These are phyloP conservation scores for Botrytis galanthina DNA, from an alignment of 2,329 filamentous ascomycete genomes.

Conservation along the genomic window DNA sequence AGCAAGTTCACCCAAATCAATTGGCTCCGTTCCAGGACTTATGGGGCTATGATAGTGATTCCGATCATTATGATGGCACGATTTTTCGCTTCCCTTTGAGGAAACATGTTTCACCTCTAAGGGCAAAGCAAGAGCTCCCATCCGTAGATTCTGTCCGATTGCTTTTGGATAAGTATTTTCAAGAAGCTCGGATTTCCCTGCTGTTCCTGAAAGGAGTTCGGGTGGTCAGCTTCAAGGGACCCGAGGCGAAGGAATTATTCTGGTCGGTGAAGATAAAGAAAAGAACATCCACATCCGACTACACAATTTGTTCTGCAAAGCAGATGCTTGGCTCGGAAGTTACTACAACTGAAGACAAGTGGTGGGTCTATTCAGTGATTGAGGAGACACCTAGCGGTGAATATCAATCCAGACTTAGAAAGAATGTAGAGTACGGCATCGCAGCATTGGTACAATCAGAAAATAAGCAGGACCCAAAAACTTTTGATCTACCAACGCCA, in stretches of 20 bases:
- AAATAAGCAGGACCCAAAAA: neutral
- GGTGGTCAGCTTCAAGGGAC: constrained; percentile 27
- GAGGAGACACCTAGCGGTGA: constrained; percentile 24
- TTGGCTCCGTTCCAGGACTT: constrained; percentile 30
- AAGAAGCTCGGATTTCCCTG: constrained; percentile 32
- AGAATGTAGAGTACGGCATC: constrained; percentile 30
- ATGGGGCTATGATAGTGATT: constrained; percentile 29
- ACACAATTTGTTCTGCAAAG: constrained; percentile 19
- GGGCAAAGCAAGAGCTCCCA: neutral
- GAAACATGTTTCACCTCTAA: constrained; percentile 8
- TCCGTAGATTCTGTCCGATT: constrained; percentile 3
- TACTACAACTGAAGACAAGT: constrained; percentile 25
- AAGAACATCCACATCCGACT: constrained; percentile 8
- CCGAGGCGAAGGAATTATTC: constrained; percentile 18
- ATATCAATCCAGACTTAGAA: constrained; percentile 26
- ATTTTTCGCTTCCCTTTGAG: constrained; percentile 36
- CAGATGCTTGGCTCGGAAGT: constrained; percentile 7
- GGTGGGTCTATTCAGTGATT: constrained; percentile 26
- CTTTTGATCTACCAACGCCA: constrained; percentile 11
- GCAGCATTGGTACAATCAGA: constrained; percentile 26
- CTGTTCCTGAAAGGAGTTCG: constrained; percentile 31
- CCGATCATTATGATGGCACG: constrained; percentile 31
- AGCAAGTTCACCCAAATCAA: constrained; percentile 27
- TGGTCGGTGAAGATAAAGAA: constrained; percentile 27
- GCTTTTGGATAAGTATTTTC: constrained; percentile 28